Evolutionary conservation across 2,329 filamentous ascomycete genomes (phyloP), one percentile per base, ranked within the genome.

Genomic region (Fusarium compactum): DNA sequence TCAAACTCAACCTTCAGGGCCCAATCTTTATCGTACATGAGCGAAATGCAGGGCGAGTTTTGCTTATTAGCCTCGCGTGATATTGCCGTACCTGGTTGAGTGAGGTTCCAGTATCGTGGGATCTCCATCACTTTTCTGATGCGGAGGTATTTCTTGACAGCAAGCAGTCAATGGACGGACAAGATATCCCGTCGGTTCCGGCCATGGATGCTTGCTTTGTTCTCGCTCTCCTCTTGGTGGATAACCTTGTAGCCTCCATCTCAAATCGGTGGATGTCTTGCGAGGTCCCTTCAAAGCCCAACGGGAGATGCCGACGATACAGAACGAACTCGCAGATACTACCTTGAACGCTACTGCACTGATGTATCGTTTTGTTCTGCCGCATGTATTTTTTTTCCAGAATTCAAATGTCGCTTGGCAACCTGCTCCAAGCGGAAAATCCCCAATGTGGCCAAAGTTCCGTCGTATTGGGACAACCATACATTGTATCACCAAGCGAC

Each of bases 211-310:
- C 34, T 38, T 38, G 18, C 34, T 38, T n/a, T n/a, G 18, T 38
- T 66, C 44, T 56, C 69, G 54, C 51, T 44, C 60, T 71, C 54
- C 34, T 45, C 45, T 62, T 27, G 20, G 53, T 62, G 60, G 68
- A 59, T 70, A 51, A 56, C 50, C 22, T 40, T 34, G 57, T 70
- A 51, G 53, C 50, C 22, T 40, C 46, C 64, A 62, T 65, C 44
- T 63, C 50, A 20, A 29, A 48, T 44, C 32, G 38, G 43, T 57
- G 29, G 58, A 47, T 20, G 12, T 20, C 34, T 53, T 53, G 50
- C 50, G 50, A 53, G 34, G 5, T 41, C 24, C 12, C 32, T 29
- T 53, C 50, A 34, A 40, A 58, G 32, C 25, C 25, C 58, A 43
- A 48, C 12, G 27, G 46, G n/a, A 43, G 45, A 40, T 27, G 18